Base-by-base conservation (phyloP, 2,329 filamentous ascomycete species). In the Colletotrichum musae region DNA sequence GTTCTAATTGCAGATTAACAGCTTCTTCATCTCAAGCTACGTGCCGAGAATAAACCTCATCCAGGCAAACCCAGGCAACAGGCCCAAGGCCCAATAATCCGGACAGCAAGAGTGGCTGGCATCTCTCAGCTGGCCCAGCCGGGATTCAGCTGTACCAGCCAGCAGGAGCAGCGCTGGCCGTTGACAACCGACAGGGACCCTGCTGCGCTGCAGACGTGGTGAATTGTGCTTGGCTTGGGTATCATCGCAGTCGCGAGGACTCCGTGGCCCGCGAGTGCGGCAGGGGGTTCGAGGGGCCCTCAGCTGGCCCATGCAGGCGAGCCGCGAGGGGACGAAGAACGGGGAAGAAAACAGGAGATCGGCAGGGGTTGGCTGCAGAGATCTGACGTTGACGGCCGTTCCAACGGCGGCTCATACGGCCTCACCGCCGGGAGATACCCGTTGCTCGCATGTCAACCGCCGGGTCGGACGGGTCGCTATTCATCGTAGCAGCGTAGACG, bases 171-270 rank as follows among this genome's bases (percentile, higher is more conserved):
- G 58, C 47, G 28, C 58, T 13, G 51, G 28, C 58, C 18, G 51
- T 47, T 59, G 47, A 60, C 28, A 26, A 24, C 15, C 5, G 18
- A 60, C 58, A 60, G 13, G 56, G 28, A 48, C 26, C 32, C 39
- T 28, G 41, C 48, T 59, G 60, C 28, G 65, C 47, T 32, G 61
- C 41, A 47, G 32, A 65, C 61, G 54, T 65, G 61, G 56, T 66
- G 36, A 66, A 16, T 7, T 36, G 26, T 65, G 56, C 66, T 65
- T 69, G 61, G 65, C 66, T 65, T 69, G 61, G 65, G 54, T 54
- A 24, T 21, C 32, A 28, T 50, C 50, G 50, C 47, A 36, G 24
- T 57, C 36, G 60, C 26, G 53, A 65, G 48, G 48, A 47, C 41
- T 66, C 43, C 62, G 62, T 57, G 43, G 51, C 39, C 36, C 50